A percentile compares a stretch with the other conserved stretches of the same genome.
phyloP scores from a whole-genome alignment of 2,329 filamentous ascomycete species.

The Truncatella angustata region DNA sequence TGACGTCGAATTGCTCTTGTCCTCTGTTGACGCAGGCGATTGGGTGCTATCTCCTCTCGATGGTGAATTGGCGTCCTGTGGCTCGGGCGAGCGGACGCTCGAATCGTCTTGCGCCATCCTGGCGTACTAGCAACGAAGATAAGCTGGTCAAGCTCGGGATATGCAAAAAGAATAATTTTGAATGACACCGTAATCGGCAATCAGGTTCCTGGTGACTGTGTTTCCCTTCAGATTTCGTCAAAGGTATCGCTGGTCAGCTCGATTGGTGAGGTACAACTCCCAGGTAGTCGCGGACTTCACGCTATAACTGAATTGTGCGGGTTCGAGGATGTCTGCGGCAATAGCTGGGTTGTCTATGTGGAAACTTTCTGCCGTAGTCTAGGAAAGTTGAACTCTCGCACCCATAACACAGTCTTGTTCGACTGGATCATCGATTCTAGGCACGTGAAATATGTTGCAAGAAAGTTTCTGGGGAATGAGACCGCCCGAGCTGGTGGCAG shows the following conservation, averaged over 20 bases:
- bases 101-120: slow-evolving; percentile 24
- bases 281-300: slow-evolving; percentile 5
- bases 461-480: not conserved
- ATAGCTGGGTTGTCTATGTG: slow-evolving; percentile 13
- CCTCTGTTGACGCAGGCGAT: slow-evolving; percentile 14
- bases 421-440: not conserved
- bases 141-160: no score
- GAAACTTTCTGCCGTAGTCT: slow-evolving; percentile 15
- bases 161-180: no score
- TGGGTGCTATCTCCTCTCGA: slow-evolving; percentile 3
- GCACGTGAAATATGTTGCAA: not conserved
- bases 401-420: not conserved
- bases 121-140: no score
- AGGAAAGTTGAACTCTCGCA: slow-evolving; percentile 2
- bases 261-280: no score
- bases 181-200: no score
- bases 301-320: slow-evolving; percentile 14
- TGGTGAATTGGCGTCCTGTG: slow-evolving; percentile 15
- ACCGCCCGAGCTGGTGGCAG: slow-evolving; percentile 1
- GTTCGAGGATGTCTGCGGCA: slow-evolving; percentile 19
- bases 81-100: slow-evolving; percentile 23
- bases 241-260: not conserved
- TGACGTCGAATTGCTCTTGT: slow-evolving; percentile 18
- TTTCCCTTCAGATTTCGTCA: not conserved
- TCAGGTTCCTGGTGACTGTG: no score